Evolutionary conservation across 2,329 filamentous ascomycete species (phyloP).

Genomic region (Fonsecaea multimorphosa): DNA sequence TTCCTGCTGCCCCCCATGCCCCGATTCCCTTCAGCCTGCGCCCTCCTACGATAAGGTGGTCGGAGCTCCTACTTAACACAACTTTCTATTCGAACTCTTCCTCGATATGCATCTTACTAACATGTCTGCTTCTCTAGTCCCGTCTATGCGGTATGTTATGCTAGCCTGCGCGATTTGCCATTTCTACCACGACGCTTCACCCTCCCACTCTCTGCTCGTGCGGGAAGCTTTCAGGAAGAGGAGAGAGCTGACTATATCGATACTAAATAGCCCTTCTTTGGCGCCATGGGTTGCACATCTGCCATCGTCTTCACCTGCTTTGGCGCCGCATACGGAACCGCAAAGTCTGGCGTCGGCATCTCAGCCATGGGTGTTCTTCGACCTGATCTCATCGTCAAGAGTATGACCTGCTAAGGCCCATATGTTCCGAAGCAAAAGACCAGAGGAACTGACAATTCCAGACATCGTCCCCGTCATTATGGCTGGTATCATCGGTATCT

Average conservation of each 20-base stretch:
- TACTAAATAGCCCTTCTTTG: constrained; percentile 78
- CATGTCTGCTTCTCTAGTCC: constrained; percentile 66
- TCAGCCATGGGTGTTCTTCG: constrained; percentile 97
- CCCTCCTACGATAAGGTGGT: constrained; percentile 21
- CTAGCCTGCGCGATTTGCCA: constrained; percentile 18
- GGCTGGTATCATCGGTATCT: constrained; percentile 99
- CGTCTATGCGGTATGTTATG: constrained; percentile 93
- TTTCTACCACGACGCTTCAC: constrained; percentile 7
- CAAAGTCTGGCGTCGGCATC: constrained; percentile 99
- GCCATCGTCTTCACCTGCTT: constrained; percentile 97
- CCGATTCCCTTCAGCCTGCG: constrained; percentile 41
- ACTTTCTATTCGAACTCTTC: constrained; percentile 6
- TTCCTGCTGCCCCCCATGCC: constrained; percentile 44
- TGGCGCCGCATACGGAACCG: constrained; percentile 96
- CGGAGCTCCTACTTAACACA: constrained; percentile 6
- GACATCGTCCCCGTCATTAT: constrained; percentile 68
- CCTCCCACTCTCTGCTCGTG: neutral
- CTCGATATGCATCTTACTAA: constrained; percentile 50
- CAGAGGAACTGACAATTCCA: constrained; percentile 17
- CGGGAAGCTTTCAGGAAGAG: neutral
- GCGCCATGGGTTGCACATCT: constrained; percentile 93
- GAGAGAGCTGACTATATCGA: constrained; percentile 39
- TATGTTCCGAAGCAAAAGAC: neutral
- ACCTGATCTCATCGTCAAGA: constrained; percentile 99
- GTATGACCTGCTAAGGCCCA: constrained; percentile 61